phyloP scores from a whole-genome alignment of 192 early-diverging fungal genomes.

The Geranomyces variabilis region DNA sequence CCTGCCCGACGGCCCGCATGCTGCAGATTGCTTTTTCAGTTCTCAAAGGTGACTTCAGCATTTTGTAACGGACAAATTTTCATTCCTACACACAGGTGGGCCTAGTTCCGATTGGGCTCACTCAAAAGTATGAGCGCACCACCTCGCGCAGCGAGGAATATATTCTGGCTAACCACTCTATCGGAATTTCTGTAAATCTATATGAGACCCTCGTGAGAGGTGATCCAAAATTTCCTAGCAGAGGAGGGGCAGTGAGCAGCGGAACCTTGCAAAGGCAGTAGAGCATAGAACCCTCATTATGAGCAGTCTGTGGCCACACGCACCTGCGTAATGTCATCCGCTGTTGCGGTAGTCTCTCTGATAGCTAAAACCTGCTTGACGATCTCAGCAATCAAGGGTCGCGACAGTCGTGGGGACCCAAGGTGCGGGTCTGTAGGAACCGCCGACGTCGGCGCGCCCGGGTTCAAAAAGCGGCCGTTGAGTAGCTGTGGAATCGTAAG shows the following conservation, averaged over 20 bases:
- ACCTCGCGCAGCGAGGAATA: too few relatives aligned
- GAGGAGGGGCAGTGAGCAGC: not conserved
- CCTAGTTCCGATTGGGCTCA: too few relatives aligned
- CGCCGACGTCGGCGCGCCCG: conserved; percentile 6
- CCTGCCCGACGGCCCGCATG: too few relatives aligned
- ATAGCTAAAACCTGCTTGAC: conserved; percentile 1
- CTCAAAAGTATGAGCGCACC: too few relatives aligned
- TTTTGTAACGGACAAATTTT: too few relatives aligned
- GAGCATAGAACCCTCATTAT: not conserved
- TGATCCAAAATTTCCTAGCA: not conserved
- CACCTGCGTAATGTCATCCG: conserved; percentile 9
- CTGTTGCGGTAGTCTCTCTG: not conserved
- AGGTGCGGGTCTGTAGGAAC: not conserved
- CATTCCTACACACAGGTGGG: too few relatives aligned
- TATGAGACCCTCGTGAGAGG: not conserved
- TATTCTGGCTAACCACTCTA: not conserved
- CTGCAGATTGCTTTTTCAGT: too few relatives aligned
- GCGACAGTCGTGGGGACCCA: not conserved
- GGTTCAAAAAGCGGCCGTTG: conserved; percentile 36
- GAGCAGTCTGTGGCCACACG: not conserved
- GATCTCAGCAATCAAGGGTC: not conserved
- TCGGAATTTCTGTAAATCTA: not conserved
- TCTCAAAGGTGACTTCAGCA: too few relatives aligned
- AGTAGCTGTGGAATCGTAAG: conserved; percentile 72
- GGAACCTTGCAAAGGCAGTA: not conserved